phyloP scores from a whole-genome alignment of 2,329 filamentous ascomycete species.

The Lecanoromycetidae sp. region DNA sequence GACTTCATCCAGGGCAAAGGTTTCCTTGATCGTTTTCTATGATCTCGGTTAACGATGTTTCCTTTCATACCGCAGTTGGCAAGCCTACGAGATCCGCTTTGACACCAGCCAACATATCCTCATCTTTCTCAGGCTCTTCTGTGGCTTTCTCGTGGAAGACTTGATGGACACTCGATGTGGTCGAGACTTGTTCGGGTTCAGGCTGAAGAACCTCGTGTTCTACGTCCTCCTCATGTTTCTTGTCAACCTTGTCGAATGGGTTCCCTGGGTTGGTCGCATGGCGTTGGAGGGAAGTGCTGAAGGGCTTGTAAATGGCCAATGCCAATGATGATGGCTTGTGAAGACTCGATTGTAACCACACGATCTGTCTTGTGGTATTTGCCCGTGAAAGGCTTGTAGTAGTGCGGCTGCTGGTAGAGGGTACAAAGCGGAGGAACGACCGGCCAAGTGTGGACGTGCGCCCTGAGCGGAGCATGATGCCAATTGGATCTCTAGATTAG shows the following conservation, averaged over 20 bases:
- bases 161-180: constrained; percentile 43
- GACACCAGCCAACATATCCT: constrained; percentile 42
- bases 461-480: constrained; percentile 34
- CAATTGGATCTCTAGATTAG: background rate
- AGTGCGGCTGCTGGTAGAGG: constrained; percentile 22
- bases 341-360: background rate
- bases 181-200: constrained; percentile 49
- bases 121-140: constrained; percentile 28
- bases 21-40: constrained; percentile 55
- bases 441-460: constrained; percentile 34
- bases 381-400: constrained; percentile 1
- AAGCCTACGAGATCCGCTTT: constrained; percentile 45
- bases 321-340: constrained; percentile 29
- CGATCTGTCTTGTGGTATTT: background rate
- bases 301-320: constrained; percentile 33
- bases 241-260: constrained; percentile 39
- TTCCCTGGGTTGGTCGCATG: constrained; percentile 26
- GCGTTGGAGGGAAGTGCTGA: constrained; percentile 38
- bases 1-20: constrained; percentile 52
- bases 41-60: constrained; percentile 8
- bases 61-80: background rate
- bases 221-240: constrained; percentile 44
- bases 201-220: constrained; percentile 45
- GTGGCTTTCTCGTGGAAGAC: constrained; percentile 34
- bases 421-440: constrained; percentile 33